Percentiles rank a stretch among this genome's conserved stretches.
Evolutionary conservation across 306 rosid species (phyloP).

Genomic region (Heteromeles arbutifolia): DNA sequence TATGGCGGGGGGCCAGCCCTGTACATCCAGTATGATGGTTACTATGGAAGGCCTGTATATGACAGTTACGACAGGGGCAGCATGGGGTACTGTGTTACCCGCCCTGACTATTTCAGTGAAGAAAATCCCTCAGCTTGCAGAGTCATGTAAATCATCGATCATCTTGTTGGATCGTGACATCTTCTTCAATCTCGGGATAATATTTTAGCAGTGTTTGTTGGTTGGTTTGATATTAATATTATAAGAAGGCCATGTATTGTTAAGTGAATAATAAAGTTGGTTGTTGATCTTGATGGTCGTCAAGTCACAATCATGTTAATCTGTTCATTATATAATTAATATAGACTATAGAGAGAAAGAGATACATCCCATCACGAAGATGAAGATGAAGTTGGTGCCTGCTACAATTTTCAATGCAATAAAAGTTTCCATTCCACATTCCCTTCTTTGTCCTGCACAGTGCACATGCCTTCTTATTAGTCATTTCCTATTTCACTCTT

Average conservation of each 20-base stretch:
- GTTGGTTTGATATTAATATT: background rate
- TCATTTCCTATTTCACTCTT: no score
- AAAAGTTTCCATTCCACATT: no score
- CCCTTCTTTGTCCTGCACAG: no score
- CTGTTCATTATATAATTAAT: background rate
- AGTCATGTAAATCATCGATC: background rate
- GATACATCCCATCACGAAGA: no score
- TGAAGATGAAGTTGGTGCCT: no score
- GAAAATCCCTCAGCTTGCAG: constrained; percentile 42
- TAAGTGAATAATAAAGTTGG: background rate
- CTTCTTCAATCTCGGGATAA: background rate
- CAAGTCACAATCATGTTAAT: background rate
- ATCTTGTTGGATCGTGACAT: background rate
- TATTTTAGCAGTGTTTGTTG: background rate
- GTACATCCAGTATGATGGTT: background rate
- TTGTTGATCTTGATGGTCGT: background rate
- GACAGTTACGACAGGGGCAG: background rate
- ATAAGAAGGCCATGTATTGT: background rate
- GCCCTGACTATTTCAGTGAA: constrained; percentile 41
- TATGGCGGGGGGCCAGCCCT: background rate
- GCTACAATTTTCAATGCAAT: no score
- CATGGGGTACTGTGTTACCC: constrained; percentile 19
- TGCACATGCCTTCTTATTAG: no score
- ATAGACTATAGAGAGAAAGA: background rate
- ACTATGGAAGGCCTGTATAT: background rate